Conservation (phyloP, 306 rosid species). For the Vicia faba region DNA sequence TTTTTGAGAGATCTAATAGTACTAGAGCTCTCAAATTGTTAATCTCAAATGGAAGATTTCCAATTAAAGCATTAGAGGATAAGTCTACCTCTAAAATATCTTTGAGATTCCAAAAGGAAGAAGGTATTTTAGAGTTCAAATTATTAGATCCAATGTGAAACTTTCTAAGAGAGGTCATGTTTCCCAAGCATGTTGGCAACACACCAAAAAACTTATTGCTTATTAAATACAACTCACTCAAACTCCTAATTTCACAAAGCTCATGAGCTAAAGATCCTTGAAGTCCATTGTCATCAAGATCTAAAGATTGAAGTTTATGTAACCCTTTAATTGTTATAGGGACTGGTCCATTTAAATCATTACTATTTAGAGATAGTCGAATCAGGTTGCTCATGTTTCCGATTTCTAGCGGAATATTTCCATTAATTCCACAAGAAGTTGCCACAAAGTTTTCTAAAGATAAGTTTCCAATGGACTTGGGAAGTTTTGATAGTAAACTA, state of each 20-base stretch:
- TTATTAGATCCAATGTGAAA: conserved; percentile 28
- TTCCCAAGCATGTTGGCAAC: conserved; percentile 44
- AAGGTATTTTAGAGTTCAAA: conserved; percentile 25
- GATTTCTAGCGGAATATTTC: conserved; percentile 33
- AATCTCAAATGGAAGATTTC: conserved; percentile 32
- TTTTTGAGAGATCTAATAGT: conserved; percentile 27
- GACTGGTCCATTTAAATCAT: conserved; percentile 34
- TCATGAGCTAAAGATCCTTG: conserved; percentile 30
- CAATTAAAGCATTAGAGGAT: conserved; percentile 32
- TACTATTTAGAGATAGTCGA: neutral
- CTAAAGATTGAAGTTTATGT: conserved; percentile 32
- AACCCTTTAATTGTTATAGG: conserved; percentile 34
- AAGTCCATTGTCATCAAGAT: conserved; percentile 24
- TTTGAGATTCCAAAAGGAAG: conserved; percentile 34
- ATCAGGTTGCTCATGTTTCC: conserved; percentile 39
- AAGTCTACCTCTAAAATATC: conserved; percentile 32
- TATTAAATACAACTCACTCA: conserved; percentile 10
- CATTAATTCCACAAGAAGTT: neutral
- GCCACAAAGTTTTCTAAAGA: neutral
- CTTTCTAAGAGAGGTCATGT: conserved; percentile 31
- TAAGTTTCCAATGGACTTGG: conserved; percentile 36
- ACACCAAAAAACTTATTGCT: conserved; percentile 35
- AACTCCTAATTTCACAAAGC: conserved; percentile 33
- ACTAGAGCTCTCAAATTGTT: conserved; percentile 22
- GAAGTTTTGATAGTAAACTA: conserved; percentile 8